Evolutionary conservation across 495 filamentous ascomycete species (phyloP).

Genomic region (Choiromyces venosus): DNA sequence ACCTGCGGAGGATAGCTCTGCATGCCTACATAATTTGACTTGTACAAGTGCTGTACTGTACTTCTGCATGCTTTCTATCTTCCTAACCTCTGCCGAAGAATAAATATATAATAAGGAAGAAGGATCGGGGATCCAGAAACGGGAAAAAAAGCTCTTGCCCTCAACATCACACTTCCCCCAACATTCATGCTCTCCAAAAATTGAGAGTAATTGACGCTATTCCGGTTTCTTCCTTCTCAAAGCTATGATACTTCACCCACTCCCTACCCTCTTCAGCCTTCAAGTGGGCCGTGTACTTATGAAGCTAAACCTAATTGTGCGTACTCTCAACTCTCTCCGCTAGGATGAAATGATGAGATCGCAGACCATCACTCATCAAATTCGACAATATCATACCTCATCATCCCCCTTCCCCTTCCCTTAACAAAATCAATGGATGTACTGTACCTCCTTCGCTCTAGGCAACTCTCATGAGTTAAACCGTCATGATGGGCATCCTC

Average conservation of each 20-base stretch:
- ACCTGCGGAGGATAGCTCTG: neutral
- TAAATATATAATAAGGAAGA: neutral
- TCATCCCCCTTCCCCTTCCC: neutral
- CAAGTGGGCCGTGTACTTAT: neutral
- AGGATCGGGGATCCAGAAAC: neutral
- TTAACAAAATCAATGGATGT: neutral
- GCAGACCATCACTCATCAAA: conserved; percentile 1
- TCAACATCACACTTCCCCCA: neutral
- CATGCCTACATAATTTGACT: neutral
- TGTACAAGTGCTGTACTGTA: no score
- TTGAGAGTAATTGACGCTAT: neutral
- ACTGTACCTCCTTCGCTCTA: neutral
- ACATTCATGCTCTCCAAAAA: neutral
- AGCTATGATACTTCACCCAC: neutral
- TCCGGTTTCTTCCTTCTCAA: neutral
- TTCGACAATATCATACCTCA: neutral
- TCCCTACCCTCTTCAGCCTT: neutral
- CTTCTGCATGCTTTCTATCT: neutral
- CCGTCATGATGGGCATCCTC: neutral
- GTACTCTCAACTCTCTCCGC: neutral
- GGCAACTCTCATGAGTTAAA: neutral
- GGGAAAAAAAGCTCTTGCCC: neutral
- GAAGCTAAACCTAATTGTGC: neutral
- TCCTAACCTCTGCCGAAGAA: neutral
- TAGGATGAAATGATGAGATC: neutral